Evolutionary conservation across 2,329 filamentous ascomycete genomes (phyloP), one percentile per base, ranked within the genome.

Genomic region (Podosphaera aphanis): DNA sequence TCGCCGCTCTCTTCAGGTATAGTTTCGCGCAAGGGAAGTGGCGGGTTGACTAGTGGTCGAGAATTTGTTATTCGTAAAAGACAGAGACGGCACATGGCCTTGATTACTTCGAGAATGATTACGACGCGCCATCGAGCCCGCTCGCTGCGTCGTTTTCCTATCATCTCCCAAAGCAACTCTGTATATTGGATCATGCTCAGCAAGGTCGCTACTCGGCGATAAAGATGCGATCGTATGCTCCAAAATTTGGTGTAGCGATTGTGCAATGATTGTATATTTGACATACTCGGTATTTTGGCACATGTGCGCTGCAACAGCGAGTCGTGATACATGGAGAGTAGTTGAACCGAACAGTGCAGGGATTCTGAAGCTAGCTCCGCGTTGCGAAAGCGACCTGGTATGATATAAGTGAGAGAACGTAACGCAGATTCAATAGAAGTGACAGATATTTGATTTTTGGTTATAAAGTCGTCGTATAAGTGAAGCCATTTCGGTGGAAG

Each of bases 101-200:
- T 95, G 57, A 90, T 66, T 0, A 74, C 70, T 63, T 98, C 90
- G 19, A 98, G 67, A 2, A 92, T 59, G 10, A 95, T 77, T 5
- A 95, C 75, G 0, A 92, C 75, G 44, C 83, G 77, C 90, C 90
- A 98, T 25, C 85, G 74, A 21, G 79, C 76, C 61, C 92, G 73
- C 39, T 80, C 85, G 16, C 83, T 82, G 50, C 77, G 77, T 43
- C 88, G 73, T 63, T 93, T 92, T 23, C 86, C 86, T 23, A 81
- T 74, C 90, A 98, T 98, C 61, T 98, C 90, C 72, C 88, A 90
- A n/a, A 98, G 65, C 25, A 98, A 67, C 63, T 98, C 84, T 0
- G 86, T 93, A 59, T 95, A 95, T 53, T 90, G 82, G 21, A 94
- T 81, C 64, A 93, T 80, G 59, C 93, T 84, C 43, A 98, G 66